A percentile compares a stretch with the other conserved stretches of the same genome.
Conservation (phyloP, 768 basidiomycete species). For the Tephrocybe sp. region DNA sequence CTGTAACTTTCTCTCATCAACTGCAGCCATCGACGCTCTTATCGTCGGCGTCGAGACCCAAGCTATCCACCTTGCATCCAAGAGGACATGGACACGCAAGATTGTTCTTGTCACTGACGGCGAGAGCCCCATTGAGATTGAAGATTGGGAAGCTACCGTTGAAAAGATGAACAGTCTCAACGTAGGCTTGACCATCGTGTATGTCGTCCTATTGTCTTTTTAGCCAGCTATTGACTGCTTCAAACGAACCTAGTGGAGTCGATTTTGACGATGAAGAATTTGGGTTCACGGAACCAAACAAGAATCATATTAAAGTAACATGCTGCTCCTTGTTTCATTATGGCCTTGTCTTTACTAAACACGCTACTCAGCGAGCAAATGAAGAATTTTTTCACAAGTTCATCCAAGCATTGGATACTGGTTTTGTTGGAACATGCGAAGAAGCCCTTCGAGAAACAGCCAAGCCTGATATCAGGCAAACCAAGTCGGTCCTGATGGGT, state of each 20-base stretch:
- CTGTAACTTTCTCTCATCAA: neutral
- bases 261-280: conserved; percentile 81
- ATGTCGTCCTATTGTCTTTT: conserved; percentile 16
- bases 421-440: conserved; percentile 63
- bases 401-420: conserved; percentile 38
- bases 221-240: conserved; percentile 1
- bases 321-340: neutral
- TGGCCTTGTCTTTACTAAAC: neutral
- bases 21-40: conserved; percentile 78
- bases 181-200: conserved; percentile 74
- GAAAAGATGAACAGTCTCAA: conserved; percentile 61
- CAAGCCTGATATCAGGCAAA: conserved; percentile 62
- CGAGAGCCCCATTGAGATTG: conserved; percentile 67
- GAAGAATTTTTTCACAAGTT: conserved; percentile 70
- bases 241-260: conserved; percentile 69
- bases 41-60: conserved; percentile 88
- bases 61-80: conserved; percentile 59
- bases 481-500: conserved; percentile 65
- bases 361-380: conserved; percentile 54
- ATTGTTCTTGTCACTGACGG: conserved; percentile 86
- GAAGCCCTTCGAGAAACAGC: conserved; percentile 62
- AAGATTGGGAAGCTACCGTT: conserved; percentile 73
- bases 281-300: conserved; percentile 63
- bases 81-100: conserved; percentile 85
- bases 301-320: conserved; percentile 70